Base-by-base conservation (phyloP, 2,329 filamentous ascomycete species). In the Aspergillus quadrilineatus region DNA sequence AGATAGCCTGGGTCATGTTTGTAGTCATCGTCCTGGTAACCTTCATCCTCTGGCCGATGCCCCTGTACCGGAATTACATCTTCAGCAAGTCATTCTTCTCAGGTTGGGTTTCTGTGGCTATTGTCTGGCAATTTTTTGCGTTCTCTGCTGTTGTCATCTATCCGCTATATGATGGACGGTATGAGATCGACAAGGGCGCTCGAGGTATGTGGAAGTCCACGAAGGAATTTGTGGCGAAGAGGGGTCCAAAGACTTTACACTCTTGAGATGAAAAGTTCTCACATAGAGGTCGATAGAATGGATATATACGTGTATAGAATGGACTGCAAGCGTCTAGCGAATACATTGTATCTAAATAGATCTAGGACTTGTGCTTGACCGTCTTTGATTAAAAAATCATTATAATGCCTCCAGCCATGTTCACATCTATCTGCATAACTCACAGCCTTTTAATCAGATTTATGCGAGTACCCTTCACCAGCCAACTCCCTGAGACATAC, bases 51-150 rank as follows among this genome's bases (percentile, higher is more conserved):
- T 82, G 79, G 80, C 79, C 79, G 0, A 69, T 82, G 66, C 79
- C 79, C 22, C 68, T 82, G 4, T 81, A 82, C 59, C 74, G 79
- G 0, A 59, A 71, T 47, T 82, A 76, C 52, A 73, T 82, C 39
- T 82, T 81, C 58, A 79, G 73, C 0, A 74, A 73, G 60, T 63
- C 69, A 0, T 80, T 81, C 57, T 80, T 80, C 62, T 67, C 68
- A 1, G 75, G 77, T 0, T 81, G 78, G 78, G 70, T 74, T 0
- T 68, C 71, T 0, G 73, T 80, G 4, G 73, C 77, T 0, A 77
- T 80, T 3, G 65, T 78, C 0, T 81, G 78, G 78, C 77, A 80
- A 48, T 81, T 80, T 56, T 66, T 73, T 42, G 78, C 79, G 0
- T 75, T 81, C 46, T 64, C 69, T 6, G 75, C 75, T 0, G 79